Evolutionary conservation across 176 grass and related monocot species (phyloP), one percentile per base, ranked within the genome.

Genomic region (Sorghum bicolor): DNA sequence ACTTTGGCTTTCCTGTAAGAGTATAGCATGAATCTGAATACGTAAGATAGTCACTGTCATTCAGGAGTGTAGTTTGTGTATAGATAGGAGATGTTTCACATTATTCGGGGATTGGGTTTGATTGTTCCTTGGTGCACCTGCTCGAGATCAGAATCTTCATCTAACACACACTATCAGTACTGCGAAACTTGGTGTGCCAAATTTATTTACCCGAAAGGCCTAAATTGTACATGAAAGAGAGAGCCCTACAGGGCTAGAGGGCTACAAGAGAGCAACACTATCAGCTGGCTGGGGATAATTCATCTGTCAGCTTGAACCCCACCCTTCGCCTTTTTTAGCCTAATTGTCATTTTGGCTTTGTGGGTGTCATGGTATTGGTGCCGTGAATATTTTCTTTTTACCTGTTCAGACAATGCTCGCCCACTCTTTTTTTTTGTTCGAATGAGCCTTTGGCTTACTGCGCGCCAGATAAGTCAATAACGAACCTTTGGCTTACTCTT

Each of bases 1-100:
- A 99, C 89, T 99, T 95, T 3, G 96, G 96, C 17, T 87, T 94
- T 84, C 96, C 96, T 68, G 79, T 90, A 79, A 81, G 86, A 89
- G 83, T 95, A 83, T 95, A 90, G 86, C 74, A 79, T 79, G 44
- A 52, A 77, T 72, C 53, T 72, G 72, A 63, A 72, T 38, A 72
- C 67, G 1, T 82, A 72, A 57, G 61, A 64, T 52, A 48, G 65
- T 40, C 89, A 37, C 53, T 77, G 66, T 70, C 79, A 79, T 75
- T 79, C 70, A 57, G 74, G 58, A 83, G 24, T 72, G 53, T 87
- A 81, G 84, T 80, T 81, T 78, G 71, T 89, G 89, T 93, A 87
- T 82, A 91, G 63, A 83, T 89, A 82, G 86, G 88, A 83, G 61
- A 89, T 89, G 74, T 64, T 72, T 74, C 88, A 60, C 60, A 67